Evolutionary conservation across 768 basidiomycete species (phyloP), one percentile per base, ranked within the genome.

Genomic region (Mycena crocata): DNA sequence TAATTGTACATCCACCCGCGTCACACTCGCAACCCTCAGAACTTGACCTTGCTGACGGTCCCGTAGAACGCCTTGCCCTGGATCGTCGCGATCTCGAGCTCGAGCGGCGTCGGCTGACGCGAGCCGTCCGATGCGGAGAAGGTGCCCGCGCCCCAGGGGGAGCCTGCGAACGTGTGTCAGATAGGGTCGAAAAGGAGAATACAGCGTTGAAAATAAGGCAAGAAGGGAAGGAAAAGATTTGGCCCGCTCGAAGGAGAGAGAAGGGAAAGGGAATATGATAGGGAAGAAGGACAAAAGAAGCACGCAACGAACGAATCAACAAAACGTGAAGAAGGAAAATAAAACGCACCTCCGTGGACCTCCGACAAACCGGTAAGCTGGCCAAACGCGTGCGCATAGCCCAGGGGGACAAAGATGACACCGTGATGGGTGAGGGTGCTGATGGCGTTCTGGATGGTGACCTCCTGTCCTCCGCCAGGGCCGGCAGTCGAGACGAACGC

Each of bases 111-210:
- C 2, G 89, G 87, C 66, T 81, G 75, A 63, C 89, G 86, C 8
- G 76, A 70, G 5, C 87, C 88, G 57, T 81, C 77, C 3, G 72
- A 39, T 1, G 77, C 83, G 35, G 89, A 83, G 67, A 85, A 84
- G 14, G 90, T 90, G 30, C 90, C 91, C 26, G 93, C 90, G 46
- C 93, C 93, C 87, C 89, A 94, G 24, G 93, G 87, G 19, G 90
- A 90, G 17, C 91, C 91, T 90, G 67, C 26, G 55, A 54, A 13
- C 58, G 14, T n/a, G n/a, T n/a, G n/a, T n/a, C n/a, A n/a, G n/a
- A n/a, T n/a, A n/a, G n/a, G n/a, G n/a, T n/a, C n/a, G n/a, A n/a
- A 57, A 68, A 61, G 72, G 72, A 30, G n/a, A 40, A n/a, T n/a
- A n/a, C n/a, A n/a, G n/a, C n/a, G n/a, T n/a, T n/a, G n/a, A n/a